Evolutionary conservation across 2,329 filamentous ascomycete species (phyloP).

Genomic region (Penicillium sp.): DNA sequence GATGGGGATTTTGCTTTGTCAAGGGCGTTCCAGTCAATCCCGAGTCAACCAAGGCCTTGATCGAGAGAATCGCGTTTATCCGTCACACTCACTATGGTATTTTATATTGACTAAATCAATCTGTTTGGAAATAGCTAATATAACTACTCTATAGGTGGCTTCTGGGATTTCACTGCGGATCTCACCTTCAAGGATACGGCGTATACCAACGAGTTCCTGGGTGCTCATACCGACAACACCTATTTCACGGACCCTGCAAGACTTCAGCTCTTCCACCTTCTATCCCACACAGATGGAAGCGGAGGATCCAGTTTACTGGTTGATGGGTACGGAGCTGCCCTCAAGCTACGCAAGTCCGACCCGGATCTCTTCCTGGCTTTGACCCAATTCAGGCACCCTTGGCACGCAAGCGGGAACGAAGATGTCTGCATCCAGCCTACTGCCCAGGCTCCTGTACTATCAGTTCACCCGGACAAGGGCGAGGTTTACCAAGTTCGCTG

Average conservation of each 20-base stretch:
- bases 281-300: conserved; percentile 62
- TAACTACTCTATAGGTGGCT: conserved; percentile 47
- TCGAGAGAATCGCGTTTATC: conserved; percentile 80
- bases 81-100: conserved; percentile 85
- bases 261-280: conserved; percentile 85
- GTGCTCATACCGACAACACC: conserved; percentile 87
- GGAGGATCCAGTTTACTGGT: conserved; percentile 80
- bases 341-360: conserved; percentile 53
- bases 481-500: conserved; percentile 67
- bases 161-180: conserved; percentile 86
- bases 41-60: conserved; percentile 65
- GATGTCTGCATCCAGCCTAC: conserved; percentile 75
- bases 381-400: conserved; percentile 56
- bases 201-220: conserved; percentile 79
- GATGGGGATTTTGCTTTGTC: conserved; percentile 73
- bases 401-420: conserved; percentile 82
- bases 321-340: conserved; percentile 75
- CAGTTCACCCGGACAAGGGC: conserved; percentile 47
- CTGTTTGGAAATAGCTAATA: not conserved
- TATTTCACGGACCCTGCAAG: conserved; percentile 93
- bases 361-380: conserved; percentile 57
- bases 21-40: conserved; percentile 64
- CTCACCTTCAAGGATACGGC: conserved; percentile 83
- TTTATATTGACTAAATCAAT: not conserved
- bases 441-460: conserved; percentile 66